Base-by-base conservation (phyloP, 176 grass and related monocot genomes). In the Dendrocalamus sinicus region DNA sequence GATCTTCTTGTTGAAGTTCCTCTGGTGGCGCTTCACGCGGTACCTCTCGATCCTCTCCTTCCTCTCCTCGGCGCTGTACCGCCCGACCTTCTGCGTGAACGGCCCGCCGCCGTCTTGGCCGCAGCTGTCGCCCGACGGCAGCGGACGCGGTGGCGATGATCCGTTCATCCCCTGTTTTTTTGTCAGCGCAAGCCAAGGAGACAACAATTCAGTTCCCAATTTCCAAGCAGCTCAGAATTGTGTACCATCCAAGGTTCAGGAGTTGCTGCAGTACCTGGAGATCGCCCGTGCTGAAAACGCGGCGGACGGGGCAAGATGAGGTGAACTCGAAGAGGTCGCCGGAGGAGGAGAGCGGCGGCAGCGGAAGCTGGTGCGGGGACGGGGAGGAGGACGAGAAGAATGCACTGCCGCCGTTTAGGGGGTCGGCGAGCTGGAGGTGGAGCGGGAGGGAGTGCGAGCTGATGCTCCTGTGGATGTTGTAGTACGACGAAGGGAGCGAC, bases 1-100 rank as follows among this genome's bases (percentile, higher is more conserved):
- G 86, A 98, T 98, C 59, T 98, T 98, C 81, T 95, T 98, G 52
- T 93, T 91, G 82, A 98, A 98, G 32, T 98, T 98, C 0, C 95
- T 66, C 47, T 95, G 95, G 15, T 90, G 72, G 0, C 95, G 88
- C 62, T 95, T 98, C 13, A 80, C 55, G 22, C 89, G 85, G 50
- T 98, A 98, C 14, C 93, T 68, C 55, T 92, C 87, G 20, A 98
- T 89, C 86, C 87, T 77, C 64, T 95, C 93, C 66, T 92, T 98
- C 77, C 91, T 82, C 74, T 93, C 91, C 77, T 93, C 93, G 0
- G 95, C 80, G 74, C 83, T 95, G 88, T 93, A 98, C 8, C 89
- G 80, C 6, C 80, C 88, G 1, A 88, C 93, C 80, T 90, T 95
- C 74, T 79, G 84, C 6, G 91, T 63, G 64, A 90, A 80, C 7